phyloP scores from a whole-genome alignment of 768 basidiomycete genomes.

The Tulasnella sp. region DNA sequence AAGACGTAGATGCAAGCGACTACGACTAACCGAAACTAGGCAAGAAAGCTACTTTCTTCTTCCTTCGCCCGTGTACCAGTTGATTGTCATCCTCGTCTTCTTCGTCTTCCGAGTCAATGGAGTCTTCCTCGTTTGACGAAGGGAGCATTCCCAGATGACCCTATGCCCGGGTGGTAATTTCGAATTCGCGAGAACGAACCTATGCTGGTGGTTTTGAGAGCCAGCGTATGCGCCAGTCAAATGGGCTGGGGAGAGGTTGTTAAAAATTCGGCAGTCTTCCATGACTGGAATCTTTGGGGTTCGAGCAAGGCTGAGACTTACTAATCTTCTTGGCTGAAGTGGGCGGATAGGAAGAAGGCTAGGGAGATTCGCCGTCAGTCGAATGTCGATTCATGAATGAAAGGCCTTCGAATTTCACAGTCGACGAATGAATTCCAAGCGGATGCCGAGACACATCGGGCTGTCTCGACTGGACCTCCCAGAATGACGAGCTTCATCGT shows the following conservation, averaged over 20 bases:
- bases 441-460: conserved; percentile 67
- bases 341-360: conserved; percentile 86
- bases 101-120: conserved; percentile 66
- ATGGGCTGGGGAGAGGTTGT: conserved; percentile 21
- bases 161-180: conserved; percentile 73
- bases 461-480: conserved; percentile 82
- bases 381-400: not conserved
- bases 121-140: conserved; percentile 61
- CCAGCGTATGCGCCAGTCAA: conserved; percentile 47
- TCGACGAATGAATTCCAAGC: conserved; percentile 89
- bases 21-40: conserved; percentile 38
- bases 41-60: conserved; percentile 76
- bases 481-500: conserved; percentile 66
- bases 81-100: conserved; percentile 44
- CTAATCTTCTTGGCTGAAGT: conserved; percentile 73
- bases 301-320: conserved; percentile 20
- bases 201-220: conserved; percentile 88
- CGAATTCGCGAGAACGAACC: conserved; percentile 82
- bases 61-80: conserved; percentile 59
- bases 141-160: conserved; percentile 52
- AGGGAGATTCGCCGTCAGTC: not conserved
- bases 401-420: conserved; percentile 43
- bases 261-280: too few relatives aligned
- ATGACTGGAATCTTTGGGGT: not conserved
- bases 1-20: not conserved